A percentile compares a stretch with the other conserved stretches of the same genome.
phyloP scores from a whole-genome alignment of 768 basidiomycete genomes.

The Suillus clintonianus region DNA sequence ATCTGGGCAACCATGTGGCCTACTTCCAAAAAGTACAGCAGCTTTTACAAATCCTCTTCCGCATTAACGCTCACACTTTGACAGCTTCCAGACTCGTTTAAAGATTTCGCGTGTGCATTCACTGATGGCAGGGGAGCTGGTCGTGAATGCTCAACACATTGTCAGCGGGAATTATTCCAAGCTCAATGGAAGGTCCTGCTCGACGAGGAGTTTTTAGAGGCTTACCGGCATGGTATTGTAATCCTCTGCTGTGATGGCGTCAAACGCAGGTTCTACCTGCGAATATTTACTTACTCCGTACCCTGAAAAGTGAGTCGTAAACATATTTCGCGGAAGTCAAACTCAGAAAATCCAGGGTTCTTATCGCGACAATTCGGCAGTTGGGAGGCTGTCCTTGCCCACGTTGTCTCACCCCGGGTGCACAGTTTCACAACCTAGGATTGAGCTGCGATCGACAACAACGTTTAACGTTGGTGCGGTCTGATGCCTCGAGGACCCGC shows the following conservation, averaged over 20 bases:
- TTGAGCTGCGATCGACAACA: slow-evolving; percentile 3
- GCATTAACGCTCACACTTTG: neutral
- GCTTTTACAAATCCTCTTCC: neutral
- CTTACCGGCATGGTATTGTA: slow-evolving; percentile 16
- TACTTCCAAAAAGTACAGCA: slow-evolving; percentile 12
- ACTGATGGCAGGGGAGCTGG: neutral
- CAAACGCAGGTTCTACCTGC: slow-evolving; percentile 13
- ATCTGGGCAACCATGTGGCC: slow-evolving; percentile 8
- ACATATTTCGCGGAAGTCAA: neutral
- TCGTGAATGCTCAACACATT: slow-evolving; percentile 12
- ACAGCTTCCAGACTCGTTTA: slow-evolving; percentile 16
- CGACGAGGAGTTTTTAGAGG: slow-evolving; percentile 15
- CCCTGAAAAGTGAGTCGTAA: slow-evolving; percentile 29
- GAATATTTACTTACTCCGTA: slow-evolving; percentile 22
- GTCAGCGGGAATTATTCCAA: slow-evolving; percentile 15
- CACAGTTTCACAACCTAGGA: slow-evolving; percentile 22
- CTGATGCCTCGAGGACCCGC: neutral
- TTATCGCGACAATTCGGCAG: slow-evolving; percentile 25
- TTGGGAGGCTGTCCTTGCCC: slow-evolving; percentile 31
- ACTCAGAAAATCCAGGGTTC: neutral
- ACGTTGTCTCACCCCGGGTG: slow-evolving; percentile 24
- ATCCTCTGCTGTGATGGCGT: slow-evolving; percentile 13
- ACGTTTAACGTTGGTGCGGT: neutral
- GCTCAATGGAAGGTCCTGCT: slow-evolving; percentile 10
- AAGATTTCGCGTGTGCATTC: slow-evolving; percentile 2